A percentile compares a stretch with the other conserved stretches of the same genome.
phyloP scores from a whole-genome alignment of 495 filamentous ascomycete genomes.

The Trypethelium eluteriae region DNA sequence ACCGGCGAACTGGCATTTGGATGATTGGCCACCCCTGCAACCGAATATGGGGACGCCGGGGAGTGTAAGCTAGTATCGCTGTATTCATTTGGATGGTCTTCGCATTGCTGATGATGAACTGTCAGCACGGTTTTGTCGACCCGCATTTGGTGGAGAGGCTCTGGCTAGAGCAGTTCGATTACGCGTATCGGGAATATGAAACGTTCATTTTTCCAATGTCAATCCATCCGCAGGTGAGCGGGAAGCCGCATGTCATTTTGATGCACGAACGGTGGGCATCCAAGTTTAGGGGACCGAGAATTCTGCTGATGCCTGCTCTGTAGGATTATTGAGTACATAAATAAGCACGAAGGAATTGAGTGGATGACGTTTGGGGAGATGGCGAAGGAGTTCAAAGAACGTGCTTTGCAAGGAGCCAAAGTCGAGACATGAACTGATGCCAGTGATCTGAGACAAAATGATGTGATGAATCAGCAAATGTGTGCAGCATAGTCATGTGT shows the following conservation, averaged over 20 bases:
- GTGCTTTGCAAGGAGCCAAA: constrained; percentile 24
- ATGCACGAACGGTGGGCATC: constrained; percentile 50
- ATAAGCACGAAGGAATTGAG: constrained; percentile 64
- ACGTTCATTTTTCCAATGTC: constrained; percentile 64
- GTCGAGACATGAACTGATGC: constrained; percentile 16
- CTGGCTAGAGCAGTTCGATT: constrained; percentile 58
- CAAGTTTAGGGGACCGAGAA: constrained; percentile 38
- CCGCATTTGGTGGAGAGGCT: constrained; percentile 35
- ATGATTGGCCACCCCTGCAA: constrained; percentile 49
- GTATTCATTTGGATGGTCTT: background rate
- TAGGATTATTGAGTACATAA: constrained; percentile 64
- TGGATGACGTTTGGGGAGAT: constrained; percentile 69
- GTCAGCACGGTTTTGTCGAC: constrained; percentile 45
- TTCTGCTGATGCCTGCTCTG: background rate
- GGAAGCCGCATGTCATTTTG: constrained; percentile 57
- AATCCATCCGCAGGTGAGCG: constrained; percentile 62
- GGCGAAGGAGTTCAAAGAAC: constrained; percentile 55
- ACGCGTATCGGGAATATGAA: constrained; percentile 63
- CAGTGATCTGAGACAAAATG: background rate
- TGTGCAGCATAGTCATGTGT: no score
- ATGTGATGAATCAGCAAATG: background rate
- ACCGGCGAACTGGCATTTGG: constrained; percentile 61
- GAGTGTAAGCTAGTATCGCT: background rate
- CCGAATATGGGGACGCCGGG: constrained; percentile 23
- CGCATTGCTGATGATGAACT: constrained; percentile 24